Conservation (phyloP, 148 eudicot species). For the Rhododendron henanense region DNA sequence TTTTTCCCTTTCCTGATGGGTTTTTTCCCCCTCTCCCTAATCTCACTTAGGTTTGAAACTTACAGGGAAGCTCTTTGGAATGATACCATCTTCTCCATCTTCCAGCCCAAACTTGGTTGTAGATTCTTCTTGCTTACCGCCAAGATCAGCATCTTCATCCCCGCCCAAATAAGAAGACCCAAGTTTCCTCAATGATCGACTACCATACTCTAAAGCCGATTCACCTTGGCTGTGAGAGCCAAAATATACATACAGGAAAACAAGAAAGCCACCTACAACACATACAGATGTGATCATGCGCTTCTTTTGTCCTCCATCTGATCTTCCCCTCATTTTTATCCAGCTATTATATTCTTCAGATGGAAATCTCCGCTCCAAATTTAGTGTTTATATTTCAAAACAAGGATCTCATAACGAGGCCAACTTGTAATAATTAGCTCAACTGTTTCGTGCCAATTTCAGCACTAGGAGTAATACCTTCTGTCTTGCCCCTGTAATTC, state of each 20-base stretch:
- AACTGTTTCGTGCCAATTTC: not conserved
- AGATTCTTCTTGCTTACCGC: constrained; percentile 54
- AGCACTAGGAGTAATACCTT: not conserved
- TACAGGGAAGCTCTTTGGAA: constrained; percentile 87
- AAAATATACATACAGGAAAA: constrained; percentile 69
- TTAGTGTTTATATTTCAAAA: constrained; percentile 10
- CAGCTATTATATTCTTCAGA: constrained; percentile 3
- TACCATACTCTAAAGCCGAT: constrained; percentile 89
- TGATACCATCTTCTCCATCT: constrained; percentile 58
- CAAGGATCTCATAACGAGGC: constrained; percentile 15
- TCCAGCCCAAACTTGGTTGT: constrained; percentile 46
- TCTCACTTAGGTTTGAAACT: constrained; percentile 22
- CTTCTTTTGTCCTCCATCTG: constrained; percentile 83
- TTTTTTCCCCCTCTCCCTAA: not conserved
- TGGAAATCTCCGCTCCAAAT: constrained; percentile 1
- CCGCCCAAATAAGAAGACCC: constrained; percentile 84
- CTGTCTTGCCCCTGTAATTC: not conserved
- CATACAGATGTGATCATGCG: constrained; percentile 56
- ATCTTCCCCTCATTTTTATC: constrained; percentile 71
- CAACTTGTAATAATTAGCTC: not conserved
- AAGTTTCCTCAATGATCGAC: constrained; percentile 72
- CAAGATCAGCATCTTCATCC: constrained; percentile 71
- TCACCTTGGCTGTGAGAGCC: constrained; percentile 70
- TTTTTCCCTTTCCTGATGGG: not conserved
- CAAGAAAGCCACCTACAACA: constrained; percentile 48